These are phyloP conservation scores for Suillus brevipes DNA, from an alignment of 768 basidiomycete genomes.

Conservation along the genomic window DNA sequence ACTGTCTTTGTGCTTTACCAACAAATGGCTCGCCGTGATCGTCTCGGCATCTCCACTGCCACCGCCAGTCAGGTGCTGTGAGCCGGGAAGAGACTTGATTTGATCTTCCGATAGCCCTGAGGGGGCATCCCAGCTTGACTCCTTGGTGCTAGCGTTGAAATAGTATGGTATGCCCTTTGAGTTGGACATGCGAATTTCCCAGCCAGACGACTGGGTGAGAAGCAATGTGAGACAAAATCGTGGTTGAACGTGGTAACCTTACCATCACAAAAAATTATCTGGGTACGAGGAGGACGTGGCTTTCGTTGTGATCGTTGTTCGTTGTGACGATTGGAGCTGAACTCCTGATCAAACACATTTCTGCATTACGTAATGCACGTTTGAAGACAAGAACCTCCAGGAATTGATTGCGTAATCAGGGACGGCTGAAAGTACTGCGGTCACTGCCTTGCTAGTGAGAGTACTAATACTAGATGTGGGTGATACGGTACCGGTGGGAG, in stretches of 20 bases:
- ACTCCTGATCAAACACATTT: background rate
- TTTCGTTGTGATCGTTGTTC: conserved; percentile 1
- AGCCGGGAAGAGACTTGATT: conserved; percentile 65
- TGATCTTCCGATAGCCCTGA: conserved; percentile 60
- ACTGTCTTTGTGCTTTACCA: conserved; percentile 88
- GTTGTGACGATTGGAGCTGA: background rate
- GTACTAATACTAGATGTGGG: background rate
- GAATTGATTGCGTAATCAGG: too few species aligned
- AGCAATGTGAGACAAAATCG: background rate
- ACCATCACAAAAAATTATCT: conserved; percentile 21
- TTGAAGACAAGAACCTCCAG: background rate
- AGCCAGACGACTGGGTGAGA: conserved; percentile 31
- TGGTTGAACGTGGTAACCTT: conserved; percentile 7
- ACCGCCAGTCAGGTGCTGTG: conserved; percentile 42
- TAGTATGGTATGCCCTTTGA: conserved; percentile 83
- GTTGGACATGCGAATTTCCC: conserved; percentile 89
- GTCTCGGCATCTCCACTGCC: conserved; percentile 34
- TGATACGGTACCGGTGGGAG: background rate
- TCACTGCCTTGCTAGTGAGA: too few species aligned
- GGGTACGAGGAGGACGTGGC: background rate
- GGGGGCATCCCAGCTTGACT: conserved; percentile 83
- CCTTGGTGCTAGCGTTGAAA: conserved; percentile 69
- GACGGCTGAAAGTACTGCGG: too few species aligned
- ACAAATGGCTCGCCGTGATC: conserved; percentile 94
- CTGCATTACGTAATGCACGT: background rate